These are phyloP conservation scores for Cubamyces lactineus DNA, from an alignment of 768 basidiomycete genomes.

Conservation along the genomic window DNA sequence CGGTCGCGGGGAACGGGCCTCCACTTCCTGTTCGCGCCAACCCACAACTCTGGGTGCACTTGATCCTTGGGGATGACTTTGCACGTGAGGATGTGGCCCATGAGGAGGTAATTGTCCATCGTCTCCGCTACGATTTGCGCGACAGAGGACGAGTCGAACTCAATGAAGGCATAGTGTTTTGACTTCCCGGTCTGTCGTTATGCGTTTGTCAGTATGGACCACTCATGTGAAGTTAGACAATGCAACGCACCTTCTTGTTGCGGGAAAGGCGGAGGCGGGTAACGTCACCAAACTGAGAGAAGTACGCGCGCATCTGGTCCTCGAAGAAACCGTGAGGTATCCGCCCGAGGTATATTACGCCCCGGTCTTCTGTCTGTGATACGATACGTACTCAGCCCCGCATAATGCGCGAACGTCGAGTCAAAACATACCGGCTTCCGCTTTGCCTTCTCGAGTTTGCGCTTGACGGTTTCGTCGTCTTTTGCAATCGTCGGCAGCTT, in stretches of 20 bases:
- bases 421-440: conserved; percentile 61
- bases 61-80: conserved; percentile 87
- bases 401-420: no score
- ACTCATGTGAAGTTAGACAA: background rate
- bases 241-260: conserved; percentile 76
- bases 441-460: conserved; percentile 54
- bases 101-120: conserved; percentile 97
- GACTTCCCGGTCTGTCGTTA: conserved; percentile 83
- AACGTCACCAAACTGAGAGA: conserved; percentile 92
- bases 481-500: conserved; percentile 87
- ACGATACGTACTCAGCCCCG: background rate
- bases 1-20: conserved; percentile 72
- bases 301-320: conserved; percentile 89
- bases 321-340: conserved; percentile 98
- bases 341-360: conserved; percentile 87
- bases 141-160: conserved; percentile 87
- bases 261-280: conserved; percentile 88
- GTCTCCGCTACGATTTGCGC: conserved; percentile 97
- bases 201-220: background rate
- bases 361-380: conserved; percentile 63
- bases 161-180: conserved; percentile 97
- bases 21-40: conserved; percentile 96
- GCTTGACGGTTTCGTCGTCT: conserved; percentile 79
- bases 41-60: conserved; percentile 93
- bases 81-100: conserved; percentile 93